Percentiles rank a stretch among this genome's conserved stretches.
These are phyloP conservation scores for Salix arbutifolia DNA, from an alignment of 345 rosid species.

Conservation along the genomic window DNA sequence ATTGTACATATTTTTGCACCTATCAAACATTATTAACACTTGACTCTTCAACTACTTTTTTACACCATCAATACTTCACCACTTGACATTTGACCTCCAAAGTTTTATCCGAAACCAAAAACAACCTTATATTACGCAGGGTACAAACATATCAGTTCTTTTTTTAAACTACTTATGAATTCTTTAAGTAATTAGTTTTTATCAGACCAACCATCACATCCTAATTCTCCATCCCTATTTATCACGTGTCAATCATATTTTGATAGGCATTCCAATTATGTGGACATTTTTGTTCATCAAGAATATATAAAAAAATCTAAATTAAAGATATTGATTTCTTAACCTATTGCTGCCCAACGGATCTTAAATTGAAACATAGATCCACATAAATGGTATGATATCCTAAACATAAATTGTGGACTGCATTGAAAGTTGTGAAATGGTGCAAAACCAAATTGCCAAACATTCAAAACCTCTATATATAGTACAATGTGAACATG, in stretches of 20 bases:
- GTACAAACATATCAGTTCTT: background rate
- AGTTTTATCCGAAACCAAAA: background rate
- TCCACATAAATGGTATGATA: background rate
- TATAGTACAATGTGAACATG: background rate
- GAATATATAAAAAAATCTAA: background rate
- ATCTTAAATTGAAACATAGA: background rate
- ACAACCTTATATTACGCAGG: background rate
- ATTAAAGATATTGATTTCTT: background rate
- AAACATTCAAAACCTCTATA: background rate
- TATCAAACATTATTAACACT: background rate
- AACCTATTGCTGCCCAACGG: background rate
- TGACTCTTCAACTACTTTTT: background rate
- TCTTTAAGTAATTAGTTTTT: background rate
- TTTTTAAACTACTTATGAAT: background rate
- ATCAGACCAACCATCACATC: background rate
- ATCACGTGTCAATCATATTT: background rate
- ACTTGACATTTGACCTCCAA: background rate
- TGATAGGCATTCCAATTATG: background rate
- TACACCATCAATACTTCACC: background rate
- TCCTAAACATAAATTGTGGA: background rate
- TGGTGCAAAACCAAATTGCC: background rate
- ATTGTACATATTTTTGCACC: background rate
- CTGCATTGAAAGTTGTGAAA: background rate
- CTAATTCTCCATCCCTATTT: background rate
- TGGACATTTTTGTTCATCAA: background rate